These are phyloP conservation scores for Stemphylium lycopersici DNA, from an alignment of 2,329 filamentous ascomycete species.

Conservation along the genomic window DNA sequence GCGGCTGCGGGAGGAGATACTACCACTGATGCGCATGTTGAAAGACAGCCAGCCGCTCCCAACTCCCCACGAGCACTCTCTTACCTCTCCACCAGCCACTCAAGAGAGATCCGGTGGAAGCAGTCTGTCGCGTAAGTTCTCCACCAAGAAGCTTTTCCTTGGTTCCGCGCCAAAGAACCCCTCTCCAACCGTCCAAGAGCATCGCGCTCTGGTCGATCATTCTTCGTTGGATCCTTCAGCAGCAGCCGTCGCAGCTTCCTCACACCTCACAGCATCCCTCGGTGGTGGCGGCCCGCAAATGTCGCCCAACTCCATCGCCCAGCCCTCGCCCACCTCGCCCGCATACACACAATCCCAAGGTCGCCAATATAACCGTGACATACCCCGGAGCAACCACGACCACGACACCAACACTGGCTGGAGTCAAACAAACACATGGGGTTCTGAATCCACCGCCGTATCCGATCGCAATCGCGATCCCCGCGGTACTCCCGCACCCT, in stretches of 20 bases:
- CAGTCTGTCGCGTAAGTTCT: conserved; percentile 59
- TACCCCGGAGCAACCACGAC: conserved; percentile 40
- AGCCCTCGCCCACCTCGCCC: conserved; percentile 58
- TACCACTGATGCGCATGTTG: conserved; percentile 86
- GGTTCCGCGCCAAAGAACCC: conserved; percentile 56
- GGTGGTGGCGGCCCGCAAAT: conserved; percentile 47
- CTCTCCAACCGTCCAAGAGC: conserved; percentile 58
- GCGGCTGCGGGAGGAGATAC: conserved; percentile 85
- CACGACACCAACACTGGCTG: conserved; percentile 41
- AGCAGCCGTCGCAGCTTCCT: conserved; percentile 58
- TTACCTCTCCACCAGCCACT: conserved; percentile 44
- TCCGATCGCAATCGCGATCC: conserved; percentile 40
- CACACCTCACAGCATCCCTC: conserved; percentile 58
- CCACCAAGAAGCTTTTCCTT: conserved; percentile 60
- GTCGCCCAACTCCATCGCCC: conserved; percentile 51
- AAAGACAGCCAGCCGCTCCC: conserved; percentile 86
- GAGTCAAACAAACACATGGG: conserved; percentile 38
- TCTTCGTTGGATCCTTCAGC: conserved; percentile 57
- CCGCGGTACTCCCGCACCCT: conserved; percentile 40
- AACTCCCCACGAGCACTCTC: conserved; percentile 49
- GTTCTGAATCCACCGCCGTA: conserved; percentile 35
- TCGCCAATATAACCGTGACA: conserved; percentile 41
- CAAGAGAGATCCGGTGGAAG: conserved; percentile 49
- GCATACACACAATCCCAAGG: conserved; percentile 51
- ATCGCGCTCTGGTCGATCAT: conserved; percentile 50